A percentile compares a stretch with the other conserved stretches of the same genome.
These are phyloP conservation scores for Emydomyces testavorans DNA, from an alignment of 2,329 filamentous ascomycete genomes.

Conservation along the genomic window DNA sequence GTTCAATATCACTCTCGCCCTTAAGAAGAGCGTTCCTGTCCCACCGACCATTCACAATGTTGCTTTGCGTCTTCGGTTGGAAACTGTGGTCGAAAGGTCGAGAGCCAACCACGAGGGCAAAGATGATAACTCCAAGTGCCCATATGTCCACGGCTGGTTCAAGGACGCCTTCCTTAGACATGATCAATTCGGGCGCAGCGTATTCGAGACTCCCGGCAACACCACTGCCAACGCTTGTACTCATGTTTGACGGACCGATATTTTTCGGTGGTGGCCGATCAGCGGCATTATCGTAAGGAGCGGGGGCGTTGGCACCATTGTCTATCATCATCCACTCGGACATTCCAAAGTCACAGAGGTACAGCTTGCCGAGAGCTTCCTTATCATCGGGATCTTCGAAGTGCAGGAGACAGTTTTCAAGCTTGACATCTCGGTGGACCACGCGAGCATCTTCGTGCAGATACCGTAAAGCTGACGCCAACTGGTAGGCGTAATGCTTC, in stretches of 20 bases:
- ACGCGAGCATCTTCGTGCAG: slow-evolving; percentile 56
- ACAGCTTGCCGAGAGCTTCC: slow-evolving; percentile 38
- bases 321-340: slow-evolving; percentile 54
- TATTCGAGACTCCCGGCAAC: slow-evolving; percentile 51
- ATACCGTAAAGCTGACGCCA: slow-evolving; percentile 54
- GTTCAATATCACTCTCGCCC: slow-evolving; percentile 26
- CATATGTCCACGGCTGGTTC: slow-evolving; percentile 51
- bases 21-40: slow-evolving; percentile 41
- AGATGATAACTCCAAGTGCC: slow-evolving; percentile 55
- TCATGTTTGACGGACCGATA: slow-evolving; percentile 46
- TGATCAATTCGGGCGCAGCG: slow-evolving; percentile 39
- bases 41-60: slow-evolving; percentile 51
- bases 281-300: slow-evolving; percentile 37
- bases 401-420: slow-evolving; percentile 52
- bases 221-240: slow-evolving; percentile 49
- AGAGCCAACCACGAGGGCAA: slow-evolving; percentile 48
- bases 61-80: slow-evolving; percentile 46
- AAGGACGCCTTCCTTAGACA: slow-evolving; percentile 31
- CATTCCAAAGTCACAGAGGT: slow-evolving; percentile 59
- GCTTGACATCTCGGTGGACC: slow-evolving; percentile 57
- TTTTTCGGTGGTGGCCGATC: slow-evolving; percentile 40
- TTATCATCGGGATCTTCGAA: slow-evolving; percentile 39
- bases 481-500: slow-evolving; percentile 50
- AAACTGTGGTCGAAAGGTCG: slow-evolving; percentile 53
- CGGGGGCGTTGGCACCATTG: slow-evolving; percentile 40